Conservation (phyloP, 2,329 filamentous ascomycete species). For the Neospermospora avenae region DNA sequence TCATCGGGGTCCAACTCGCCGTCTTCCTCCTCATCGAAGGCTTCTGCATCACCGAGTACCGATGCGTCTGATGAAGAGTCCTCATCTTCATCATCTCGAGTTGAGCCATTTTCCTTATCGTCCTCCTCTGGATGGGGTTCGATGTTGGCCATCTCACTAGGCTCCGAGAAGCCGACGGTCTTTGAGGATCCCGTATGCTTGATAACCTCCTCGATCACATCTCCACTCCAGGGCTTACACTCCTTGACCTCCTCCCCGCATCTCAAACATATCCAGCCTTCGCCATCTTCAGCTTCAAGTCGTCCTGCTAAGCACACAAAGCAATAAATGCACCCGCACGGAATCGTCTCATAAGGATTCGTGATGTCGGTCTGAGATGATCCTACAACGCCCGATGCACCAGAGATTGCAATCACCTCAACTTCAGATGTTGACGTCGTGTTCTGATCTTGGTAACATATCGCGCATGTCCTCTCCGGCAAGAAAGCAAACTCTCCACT, state of each 20-base stretch:
- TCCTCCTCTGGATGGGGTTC: slow-evolving; percentile 25
- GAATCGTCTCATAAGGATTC: slow-evolving; percentile 88
- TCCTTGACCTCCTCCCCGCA: slow-evolving; percentile 82
- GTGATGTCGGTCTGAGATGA: slow-evolving; percentile 91
- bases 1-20: slow-evolving; percentile 27
- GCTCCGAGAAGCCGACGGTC: slow-evolving; percentile 56
- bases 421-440: slow-evolving; percentile 66
- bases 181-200: slow-evolving; percentile 43
- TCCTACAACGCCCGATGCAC: slow-evolving; percentile 71
- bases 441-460: slow-evolving; percentile 95
- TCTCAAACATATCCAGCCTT: slow-evolving; percentile 87
- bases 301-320: slow-evolving; percentile 92
- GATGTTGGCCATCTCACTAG: slow-evolving; percentile 20
- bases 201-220: slow-evolving; percentile 64
- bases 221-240: slow-evolving; percentile 88
- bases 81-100: slow-evolving; percentile 23
- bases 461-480: slow-evolving; percentile 90
- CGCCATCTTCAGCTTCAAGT: slow-evolving; percentile 87
- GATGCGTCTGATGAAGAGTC: slow-evolving; percentile 24
- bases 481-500: slow-evolving; percentile 79
- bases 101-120: slow-evolving; percentile 30
- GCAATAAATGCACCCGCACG: slow-evolving; percentile 91
- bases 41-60: slow-evolving; percentile 26
- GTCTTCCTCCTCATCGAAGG: slow-evolving; percentile 31
- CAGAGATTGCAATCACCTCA: slow-evolving; percentile 68